Conservation (phyloP, 768 basidiomycete genomes). For the Calocera cornea region DNA sequence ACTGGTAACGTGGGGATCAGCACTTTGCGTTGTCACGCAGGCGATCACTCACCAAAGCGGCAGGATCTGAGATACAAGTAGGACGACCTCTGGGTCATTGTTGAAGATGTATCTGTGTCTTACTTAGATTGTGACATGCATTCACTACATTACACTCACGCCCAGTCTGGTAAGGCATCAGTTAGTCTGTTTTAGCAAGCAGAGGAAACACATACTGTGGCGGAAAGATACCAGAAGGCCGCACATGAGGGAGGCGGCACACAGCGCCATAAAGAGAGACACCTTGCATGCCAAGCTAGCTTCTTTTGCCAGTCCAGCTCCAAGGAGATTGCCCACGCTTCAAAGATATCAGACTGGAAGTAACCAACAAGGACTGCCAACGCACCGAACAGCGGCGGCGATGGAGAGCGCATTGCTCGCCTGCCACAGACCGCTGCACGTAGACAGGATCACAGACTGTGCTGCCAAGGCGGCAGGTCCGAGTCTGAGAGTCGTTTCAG, state of each 20-base stretch:
- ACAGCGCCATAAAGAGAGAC: conserved; percentile 50
- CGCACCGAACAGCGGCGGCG: conserved; percentile 69
- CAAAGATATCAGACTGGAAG: background rate
- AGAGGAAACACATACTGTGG: conserved; percentile 24
- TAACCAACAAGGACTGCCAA: background rate
- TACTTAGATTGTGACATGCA: conserved; percentile 40
- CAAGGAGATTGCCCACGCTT: conserved; percentile 80
- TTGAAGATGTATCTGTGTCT: conserved; percentile 67
- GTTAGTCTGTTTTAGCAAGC: background rate
- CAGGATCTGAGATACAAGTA: conserved; percentile 51
- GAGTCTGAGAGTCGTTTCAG: conserved; percentile 35
- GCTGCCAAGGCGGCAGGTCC: conserved; percentile 73
- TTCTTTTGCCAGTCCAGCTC: conserved; percentile 59
- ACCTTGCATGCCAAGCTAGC: conserved; percentile 55
- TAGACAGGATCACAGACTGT: conserved; percentile 73
- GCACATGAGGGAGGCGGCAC: conserved; percentile 52
- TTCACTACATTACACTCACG: conserved; percentile 23
- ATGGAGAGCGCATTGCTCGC: conserved; percentile 71
- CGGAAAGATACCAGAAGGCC: conserved; percentile 11
- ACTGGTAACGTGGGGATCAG: background rate
- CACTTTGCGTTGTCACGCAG: background rate
- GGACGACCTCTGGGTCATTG: conserved; percentile 42
- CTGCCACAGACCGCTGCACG: conserved; percentile 64
- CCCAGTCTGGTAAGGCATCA: background rate
- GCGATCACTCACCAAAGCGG: conserved; percentile 30